Conservation (phyloP, 805 yeast species). For the Maudiozyma bulderi region DNA sequence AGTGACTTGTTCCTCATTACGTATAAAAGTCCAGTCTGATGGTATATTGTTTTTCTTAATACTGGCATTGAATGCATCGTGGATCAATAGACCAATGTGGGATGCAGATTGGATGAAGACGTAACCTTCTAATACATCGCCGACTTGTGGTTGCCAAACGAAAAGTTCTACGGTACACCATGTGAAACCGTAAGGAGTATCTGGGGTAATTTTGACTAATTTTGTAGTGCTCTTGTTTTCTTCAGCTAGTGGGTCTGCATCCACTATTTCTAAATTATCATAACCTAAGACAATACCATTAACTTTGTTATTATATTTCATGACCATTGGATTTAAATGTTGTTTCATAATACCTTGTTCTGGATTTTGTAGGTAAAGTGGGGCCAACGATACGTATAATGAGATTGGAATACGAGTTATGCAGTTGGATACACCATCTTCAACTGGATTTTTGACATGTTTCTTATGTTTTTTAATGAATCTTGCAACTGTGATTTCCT, state of each 20-base stretch:
- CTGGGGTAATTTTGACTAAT: slow-evolving; percentile 61
- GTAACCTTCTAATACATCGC: slow-evolving; percentile 79
- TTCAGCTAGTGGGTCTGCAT: slow-evolving; percentile 35
- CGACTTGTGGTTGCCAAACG: slow-evolving; percentile 85
- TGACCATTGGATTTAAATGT: slow-evolving; percentile 81
- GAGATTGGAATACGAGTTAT: slow-evolving; percentile 30
- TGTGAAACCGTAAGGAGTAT: slow-evolving; percentile 77
- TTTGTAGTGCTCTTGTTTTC: slow-evolving; percentile 28
- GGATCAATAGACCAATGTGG: slow-evolving; percentile 82
- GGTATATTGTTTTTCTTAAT: slow-evolving; percentile 83
- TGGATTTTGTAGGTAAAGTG: slow-evolving; percentile 60
- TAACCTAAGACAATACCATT: slow-evolving; percentile 83
- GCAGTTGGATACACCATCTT: slow-evolving; percentile 26
- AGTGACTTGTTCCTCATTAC: slow-evolving; percentile 50
- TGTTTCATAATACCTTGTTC: slow-evolving; percentile 73
- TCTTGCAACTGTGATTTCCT: slow-evolving; percentile 10
- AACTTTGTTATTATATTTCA: slow-evolving; percentile 66
- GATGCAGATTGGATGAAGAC: slow-evolving; percentile 89
- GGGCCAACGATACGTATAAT: slow-evolving; percentile 82
- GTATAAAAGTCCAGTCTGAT: slow-evolving; percentile 73
- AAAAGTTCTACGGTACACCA: slow-evolving; percentile 81
- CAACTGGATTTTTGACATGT: slow-evolving; percentile 20
- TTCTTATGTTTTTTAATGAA: slow-evolving; percentile 25
- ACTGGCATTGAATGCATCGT: slow-evolving; percentile 91
- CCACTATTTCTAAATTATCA: slow-evolving; percentile 47